Evolutionary conservation across 1,284 basidiomycete species (phyloP), one percentile per base, ranked within the genome.

Genomic region (Chalciporus piperatoides): DNA sequence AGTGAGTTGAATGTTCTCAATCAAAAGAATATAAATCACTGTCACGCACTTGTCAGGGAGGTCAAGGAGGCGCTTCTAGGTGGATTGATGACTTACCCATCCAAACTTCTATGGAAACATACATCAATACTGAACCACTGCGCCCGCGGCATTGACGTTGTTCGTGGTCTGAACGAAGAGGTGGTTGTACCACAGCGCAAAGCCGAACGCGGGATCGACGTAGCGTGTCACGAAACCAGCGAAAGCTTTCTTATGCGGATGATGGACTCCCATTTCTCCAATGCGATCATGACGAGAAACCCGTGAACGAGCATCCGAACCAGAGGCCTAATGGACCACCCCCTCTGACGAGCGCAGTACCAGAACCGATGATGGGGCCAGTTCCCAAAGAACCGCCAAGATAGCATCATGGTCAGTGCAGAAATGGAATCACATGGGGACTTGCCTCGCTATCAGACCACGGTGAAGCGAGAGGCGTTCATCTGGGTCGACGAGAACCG

Each of bases 121-220:
- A 43, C 7, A 47, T 48, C 55, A 56, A 39, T 43, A 43, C 24
- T 42, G 40, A 24, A 53, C 46, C 15, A 49, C 53, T 23, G 40
- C 56, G 12, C 41, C 40, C 3, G 47, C 42, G 15, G 46, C 50
- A 23, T 55, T 51, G 32, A 48, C 41, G 12, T 48, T 52, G 25
- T 49, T 48, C 3, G 49, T 48, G 10, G 51, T 57, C 23, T 51
- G 51, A 37, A 51, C 24, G n/a, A 53, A 42, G 33, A 53, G 41
- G 44, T 50, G 65, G 54, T 71, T 70, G 64, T 69, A 74, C 19
- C 72, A 74, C 23, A 74, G 65, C 10, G 72, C 73, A 49, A 78
- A 76, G 12, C 71, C 73, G 44, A 74, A 70, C 1, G 76, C 74
- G 30, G 77, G 77, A 60, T 81, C 78, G 9, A 75, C 67, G 52